A percentile compares a stretch with the other conserved stretches of the same genome.
Evolutionary conservation across 2,329 filamentous ascomycete genomes (phyloP).

Genomic region (Botryotinia convoluta): DNA sequence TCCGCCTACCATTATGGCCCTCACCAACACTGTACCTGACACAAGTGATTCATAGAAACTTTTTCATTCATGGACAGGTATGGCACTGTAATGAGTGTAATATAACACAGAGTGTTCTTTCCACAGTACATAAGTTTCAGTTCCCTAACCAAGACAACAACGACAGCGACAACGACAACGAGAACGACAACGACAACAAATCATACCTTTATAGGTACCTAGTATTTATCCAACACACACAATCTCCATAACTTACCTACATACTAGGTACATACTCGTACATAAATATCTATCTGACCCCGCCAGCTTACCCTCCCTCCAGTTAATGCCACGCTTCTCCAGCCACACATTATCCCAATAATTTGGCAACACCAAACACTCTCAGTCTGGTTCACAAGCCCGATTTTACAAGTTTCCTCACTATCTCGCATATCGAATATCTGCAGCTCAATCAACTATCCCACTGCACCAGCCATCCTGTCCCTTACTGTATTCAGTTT

Average conservation of each 20-base stretch:
- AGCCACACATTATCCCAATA: constrained; percentile 2
- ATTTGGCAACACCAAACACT: neutral
- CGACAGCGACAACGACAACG: neutral
- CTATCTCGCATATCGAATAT: neutral
- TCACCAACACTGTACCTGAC: neutral
- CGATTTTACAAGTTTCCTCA: neutral
- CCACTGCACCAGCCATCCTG: neutral
- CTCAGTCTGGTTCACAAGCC: neutral
- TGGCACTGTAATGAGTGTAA: neutral
- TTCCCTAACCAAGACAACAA: neutral
- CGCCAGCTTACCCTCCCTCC: neutral
- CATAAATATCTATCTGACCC: neutral
- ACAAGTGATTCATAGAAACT: neutral
- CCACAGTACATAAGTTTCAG: neutral
- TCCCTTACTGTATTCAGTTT: neutral
- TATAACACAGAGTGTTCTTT: neutral
- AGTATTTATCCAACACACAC: neutral
- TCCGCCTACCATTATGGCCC: neutral
- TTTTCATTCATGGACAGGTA: neutral
- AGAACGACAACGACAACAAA: neutral
- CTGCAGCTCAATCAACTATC: neutral
- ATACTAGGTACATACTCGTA: neutral
- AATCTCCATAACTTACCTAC: neutral
- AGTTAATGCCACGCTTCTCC: constrained; percentile 8
- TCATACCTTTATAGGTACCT: neutral